Evolutionary conservation across 768 basidiomycete species (phyloP).

Genomic region (Termitomyces sp.): DNA sequence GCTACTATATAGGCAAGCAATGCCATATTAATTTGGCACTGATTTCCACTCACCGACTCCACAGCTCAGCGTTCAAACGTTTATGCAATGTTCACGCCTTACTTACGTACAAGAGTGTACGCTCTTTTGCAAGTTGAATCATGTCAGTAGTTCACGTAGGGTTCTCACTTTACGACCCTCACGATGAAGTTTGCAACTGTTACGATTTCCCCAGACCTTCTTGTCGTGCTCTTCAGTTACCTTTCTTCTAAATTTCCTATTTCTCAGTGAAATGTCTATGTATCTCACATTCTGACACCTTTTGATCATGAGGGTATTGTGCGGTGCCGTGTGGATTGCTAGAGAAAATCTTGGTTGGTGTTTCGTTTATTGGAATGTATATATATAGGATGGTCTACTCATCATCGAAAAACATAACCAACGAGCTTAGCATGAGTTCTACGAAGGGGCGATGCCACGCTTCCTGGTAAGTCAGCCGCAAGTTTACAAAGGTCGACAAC

Average conservation of each 20-base stretch:
- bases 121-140: too few species aligned
- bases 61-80: too few species aligned
- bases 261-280: conserved; percentile 32
- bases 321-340: conserved; percentile 29
- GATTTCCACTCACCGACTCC: too few species aligned
- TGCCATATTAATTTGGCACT: too few species aligned
- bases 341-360: conserved; percentile 29
- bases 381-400: too few species aligned
- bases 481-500: background rate
- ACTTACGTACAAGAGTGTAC: too few species aligned
- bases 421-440: conserved; percentile 22
- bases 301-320: too few species aligned
- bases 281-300: conserved; percentile 30
- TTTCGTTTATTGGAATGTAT: too few species aligned
- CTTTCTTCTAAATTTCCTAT: too few species aligned
- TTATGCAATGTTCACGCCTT: too few species aligned
- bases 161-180: background rate
- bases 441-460: conserved; percentile 15
- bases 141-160: too few species aligned
- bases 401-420: conserved; percentile 28
- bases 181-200: conserved; percentile 1
- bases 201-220: background rate
- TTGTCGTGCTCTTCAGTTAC: conserved; percentile 9
- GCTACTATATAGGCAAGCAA: too few species aligned
- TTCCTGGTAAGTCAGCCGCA: conserved; percentile 16